A percentile compares a stretch with the other conserved stretches of the same genome.
Evolutionary conservation across 352 stramenopile species (phyloP).

Genomic region (Peronospora tabacina): DNA sequence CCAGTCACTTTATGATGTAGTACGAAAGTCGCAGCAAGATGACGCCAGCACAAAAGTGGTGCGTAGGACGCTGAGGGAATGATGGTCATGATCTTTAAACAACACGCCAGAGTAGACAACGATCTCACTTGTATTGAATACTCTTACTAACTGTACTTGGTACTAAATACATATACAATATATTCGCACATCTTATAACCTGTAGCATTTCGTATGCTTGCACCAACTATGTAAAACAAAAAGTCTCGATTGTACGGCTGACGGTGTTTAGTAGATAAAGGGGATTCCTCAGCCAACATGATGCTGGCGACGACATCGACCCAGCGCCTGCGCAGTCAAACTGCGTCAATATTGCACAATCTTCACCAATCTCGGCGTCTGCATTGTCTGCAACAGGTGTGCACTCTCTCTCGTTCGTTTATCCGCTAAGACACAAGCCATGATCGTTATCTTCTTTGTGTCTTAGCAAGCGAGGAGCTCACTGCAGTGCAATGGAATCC

Average conservation of each 20-base stretch:
- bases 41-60: not conserved
- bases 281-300: constrained; percentile 14
- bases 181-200: not conserved
- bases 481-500: constrained; percentile 46
- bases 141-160: not conserved
- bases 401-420: not conserved
- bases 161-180: not conserved
- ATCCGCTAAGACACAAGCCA: too few species aligned
- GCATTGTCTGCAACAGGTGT: constrained; percentile 69
- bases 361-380: constrained; percentile 48
- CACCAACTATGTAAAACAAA: not conserved
- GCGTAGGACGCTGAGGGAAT: not conserved
- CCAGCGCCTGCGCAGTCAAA: constrained; percentile 57
- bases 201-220: not conserved
- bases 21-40: constrained; percentile 24
- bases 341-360: constrained; percentile 43
- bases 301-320: constrained; percentile 44
- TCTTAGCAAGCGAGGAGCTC: constrained; percentile 58
- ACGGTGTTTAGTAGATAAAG: constrained; percentile 20
- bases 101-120: not conserved
- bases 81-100: constrained; percentile 6
- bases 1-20: constrained; percentile 34
- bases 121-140: not conserved
- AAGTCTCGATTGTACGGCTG: constrained; percentile 22
- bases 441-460: not conserved